Conservation (phyloP, 768 basidiomycete species). For the Filobasidium floriforme region DNA sequence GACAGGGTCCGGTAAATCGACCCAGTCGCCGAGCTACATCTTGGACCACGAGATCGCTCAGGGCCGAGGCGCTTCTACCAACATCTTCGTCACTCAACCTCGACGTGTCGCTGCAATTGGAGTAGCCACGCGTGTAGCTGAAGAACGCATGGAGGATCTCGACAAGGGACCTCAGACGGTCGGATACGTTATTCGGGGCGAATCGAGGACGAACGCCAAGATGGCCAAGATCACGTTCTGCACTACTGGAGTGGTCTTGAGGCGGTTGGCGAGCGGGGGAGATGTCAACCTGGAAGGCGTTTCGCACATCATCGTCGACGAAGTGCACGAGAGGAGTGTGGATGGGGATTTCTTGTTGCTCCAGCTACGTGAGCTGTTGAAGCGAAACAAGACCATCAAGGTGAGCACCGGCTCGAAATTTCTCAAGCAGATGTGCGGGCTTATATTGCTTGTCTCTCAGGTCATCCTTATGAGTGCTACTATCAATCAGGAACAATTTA, state of each 20-base stretch:
- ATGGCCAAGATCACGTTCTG: slow-evolving; percentile 74
- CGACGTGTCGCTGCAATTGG: slow-evolving; percentile 80
- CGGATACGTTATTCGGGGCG: slow-evolving; percentile 84
- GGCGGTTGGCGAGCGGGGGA: slow-evolving; percentile 62
- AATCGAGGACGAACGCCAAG: slow-evolving; percentile 58
- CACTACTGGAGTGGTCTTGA: slow-evolving; percentile 85
- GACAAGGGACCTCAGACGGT: slow-evolving; percentile 55
- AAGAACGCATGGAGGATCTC: slow-evolving; percentile 55
- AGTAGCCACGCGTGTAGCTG: slow-evolving; percentile 75
- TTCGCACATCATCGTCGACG: slow-evolving; percentile 82
- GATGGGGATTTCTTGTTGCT: slow-evolving; percentile 84
- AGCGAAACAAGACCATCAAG: slow-evolving; percentile 59
- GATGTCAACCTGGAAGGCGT: slow-evolving; percentile 60
- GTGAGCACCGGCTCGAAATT: slow-evolving; percentile 20
- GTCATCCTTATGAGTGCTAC: slow-evolving; percentile 90
- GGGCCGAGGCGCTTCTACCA: slow-evolving; percentile 57
- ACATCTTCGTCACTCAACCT: slow-evolving; percentile 82
- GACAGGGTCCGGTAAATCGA: slow-evolving; percentile 68
- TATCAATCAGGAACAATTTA: slow-evolving; percentile 78
- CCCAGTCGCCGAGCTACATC: slow-evolving; percentile 76
- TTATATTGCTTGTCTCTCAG: slow-evolving; percentile 15
- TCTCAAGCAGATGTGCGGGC: no score
- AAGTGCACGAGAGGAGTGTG: slow-evolving; percentile 87
- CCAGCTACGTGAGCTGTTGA: slow-evolving; percentile 68
- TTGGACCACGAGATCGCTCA: slow-evolving; percentile 69